Percentiles rank a stretch among this genome's conserved stretches.
These are phyloP conservation scores for Collybia nuda DNA, from an alignment of 768 basidiomycete species.

Conservation along the genomic window DNA sequence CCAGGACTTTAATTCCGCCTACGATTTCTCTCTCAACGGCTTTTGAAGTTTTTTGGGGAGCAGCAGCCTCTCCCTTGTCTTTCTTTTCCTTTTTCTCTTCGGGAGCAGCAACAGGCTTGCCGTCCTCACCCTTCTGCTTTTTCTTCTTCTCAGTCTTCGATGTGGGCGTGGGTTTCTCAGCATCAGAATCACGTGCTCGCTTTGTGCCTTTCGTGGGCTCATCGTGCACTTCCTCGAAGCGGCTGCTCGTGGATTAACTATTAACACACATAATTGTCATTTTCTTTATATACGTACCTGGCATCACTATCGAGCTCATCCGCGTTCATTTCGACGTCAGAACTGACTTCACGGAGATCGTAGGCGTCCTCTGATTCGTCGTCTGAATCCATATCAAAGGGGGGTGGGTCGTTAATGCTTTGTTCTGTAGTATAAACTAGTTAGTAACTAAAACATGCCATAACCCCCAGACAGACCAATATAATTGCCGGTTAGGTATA, in stretches of 20 bases:
- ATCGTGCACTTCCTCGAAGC: slow-evolving; percentile 72
- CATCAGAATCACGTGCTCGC: slow-evolving; percentile 69
- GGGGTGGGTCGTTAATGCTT: slow-evolving; percentile 44
- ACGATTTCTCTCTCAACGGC: slow-evolving; percentile 47
- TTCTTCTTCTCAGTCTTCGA: slow-evolving; percentile 66
- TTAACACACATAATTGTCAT: neutral
- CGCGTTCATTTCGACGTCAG: slow-evolving; percentile 76
- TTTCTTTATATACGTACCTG: slow-evolving; percentile 34
- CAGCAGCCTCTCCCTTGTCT: slow-evolving; percentile 18
- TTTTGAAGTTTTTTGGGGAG: slow-evolving; percentile 27
- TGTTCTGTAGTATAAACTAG: slow-evolving; percentile 44
- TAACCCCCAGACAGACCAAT: slow-evolving; percentile 48
- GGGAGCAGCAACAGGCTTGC: slow-evolving; percentile 21
- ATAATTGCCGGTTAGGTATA: slow-evolving; percentile 85
- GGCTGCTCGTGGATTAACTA: slow-evolving; percentile 34
- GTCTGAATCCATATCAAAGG: slow-evolving; percentile 45
- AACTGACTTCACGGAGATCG: slow-evolving; percentile 74
- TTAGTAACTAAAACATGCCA: too few species aligned
- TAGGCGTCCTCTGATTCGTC: slow-evolving; percentile 52
- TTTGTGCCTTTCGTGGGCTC: slow-evolving; percentile 53
- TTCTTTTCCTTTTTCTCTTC: slow-evolving; percentile 34
- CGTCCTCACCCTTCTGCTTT: slow-evolving; percentile 69
- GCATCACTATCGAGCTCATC: slow-evolving; percentile 59
- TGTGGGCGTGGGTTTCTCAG: slow-evolving; percentile 29
- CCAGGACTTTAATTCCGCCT: slow-evolving; percentile 75